Conservation (phyloP, 208 protist species). For the Leishmania major region DNA sequence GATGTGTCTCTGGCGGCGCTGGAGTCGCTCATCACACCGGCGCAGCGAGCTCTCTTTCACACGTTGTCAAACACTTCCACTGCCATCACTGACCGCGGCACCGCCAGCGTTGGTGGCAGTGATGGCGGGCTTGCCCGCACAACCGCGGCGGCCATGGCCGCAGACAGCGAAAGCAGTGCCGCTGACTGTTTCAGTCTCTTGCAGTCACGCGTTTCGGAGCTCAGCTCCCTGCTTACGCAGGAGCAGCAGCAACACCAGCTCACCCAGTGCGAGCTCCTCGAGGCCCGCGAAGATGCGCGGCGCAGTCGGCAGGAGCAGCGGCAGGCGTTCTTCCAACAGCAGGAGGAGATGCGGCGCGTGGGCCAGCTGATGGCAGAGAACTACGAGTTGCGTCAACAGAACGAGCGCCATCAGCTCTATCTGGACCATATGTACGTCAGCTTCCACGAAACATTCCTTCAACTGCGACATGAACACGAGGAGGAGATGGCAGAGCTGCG, state of each 20-base stretch:
- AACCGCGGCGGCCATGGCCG: background rate
- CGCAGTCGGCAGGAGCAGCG: constrained; percentile 34
- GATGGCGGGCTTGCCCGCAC: background rate
- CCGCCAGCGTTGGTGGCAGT: background rate
- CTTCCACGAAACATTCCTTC: constrained; percentile 21
- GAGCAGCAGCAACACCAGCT: constrained; percentile 37
- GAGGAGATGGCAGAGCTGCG: constrained; percentile 25
- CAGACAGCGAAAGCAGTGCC: background rate
- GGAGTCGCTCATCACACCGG: constrained; percentile 34
- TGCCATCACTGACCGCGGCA: background rate
- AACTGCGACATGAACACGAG: constrained; percentile 20
- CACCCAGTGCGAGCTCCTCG: constrained; percentile 24
- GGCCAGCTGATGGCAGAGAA: constrained; percentile 26
- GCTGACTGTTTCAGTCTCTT: constrained; percentile 34
- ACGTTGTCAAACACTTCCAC: constrained; percentile 20
- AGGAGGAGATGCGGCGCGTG: constrained; percentile 32
- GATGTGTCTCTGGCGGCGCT: constrained; percentile 30
- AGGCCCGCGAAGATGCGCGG: constrained; percentile 31
- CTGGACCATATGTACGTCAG: constrained; percentile 25
- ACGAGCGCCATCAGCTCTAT: constrained; percentile 25
- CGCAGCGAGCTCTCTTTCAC: constrained; percentile 38
- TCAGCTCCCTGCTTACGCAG: constrained; percentile 24
- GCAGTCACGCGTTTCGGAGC: constrained; percentile 31
- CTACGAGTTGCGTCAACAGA: constrained; percentile 29
- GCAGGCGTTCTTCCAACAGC: constrained; percentile 29